These are phyloP conservation scores for Mariannaea sp. DNA, from an alignment of 2,329 filamentous ascomycete species.

Conservation along the genomic window DNA sequence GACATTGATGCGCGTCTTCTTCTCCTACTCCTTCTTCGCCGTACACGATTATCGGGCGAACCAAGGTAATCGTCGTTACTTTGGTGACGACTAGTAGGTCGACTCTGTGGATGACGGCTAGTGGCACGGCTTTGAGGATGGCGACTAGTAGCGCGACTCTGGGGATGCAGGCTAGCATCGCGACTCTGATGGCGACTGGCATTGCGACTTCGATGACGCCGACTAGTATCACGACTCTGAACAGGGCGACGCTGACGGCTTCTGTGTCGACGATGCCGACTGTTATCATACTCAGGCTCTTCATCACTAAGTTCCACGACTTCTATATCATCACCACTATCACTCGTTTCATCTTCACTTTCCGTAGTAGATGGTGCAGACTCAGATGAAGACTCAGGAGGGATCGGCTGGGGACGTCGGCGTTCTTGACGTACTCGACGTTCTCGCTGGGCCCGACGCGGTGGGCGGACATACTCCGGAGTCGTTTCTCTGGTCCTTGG, in stretches of 20 bases:
- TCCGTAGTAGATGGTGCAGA: constrained; percentile 13
- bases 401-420: constrained; percentile 3
- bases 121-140: constrained; percentile 10
- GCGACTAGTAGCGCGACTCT: constrained; percentile 6
- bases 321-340: constrained; percentile 31
- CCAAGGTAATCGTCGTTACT: constrained; percentile 38
- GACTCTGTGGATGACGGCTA: background rate
- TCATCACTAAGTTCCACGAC: constrained; percentile 31
- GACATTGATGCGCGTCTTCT: constrained; percentile 29
- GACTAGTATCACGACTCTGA: constrained; percentile 10
- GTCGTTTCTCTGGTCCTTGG: constrained; percentile 29
- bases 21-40: constrained; percentile 28
- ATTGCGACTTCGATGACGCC: background rate
- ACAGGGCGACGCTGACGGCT: constrained; percentile 10
- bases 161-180: constrained; percentile 36
- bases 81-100: constrained; percentile 23
- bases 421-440: background rate
- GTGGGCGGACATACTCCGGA: constrained; percentile 11
- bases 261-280: constrained; percentile 17
- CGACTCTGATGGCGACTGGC: constrained; percentile 33
- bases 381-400: constrained; percentile 5
- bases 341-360: constrained; percentile 11
- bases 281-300: constrained; percentile 36
- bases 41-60: constrained; percentile 34
- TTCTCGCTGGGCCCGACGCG: constrained; percentile 3